Base-by-base conservation (phyloP, 148 eudicot species). In the Rhododendron mucronatum region DNA sequence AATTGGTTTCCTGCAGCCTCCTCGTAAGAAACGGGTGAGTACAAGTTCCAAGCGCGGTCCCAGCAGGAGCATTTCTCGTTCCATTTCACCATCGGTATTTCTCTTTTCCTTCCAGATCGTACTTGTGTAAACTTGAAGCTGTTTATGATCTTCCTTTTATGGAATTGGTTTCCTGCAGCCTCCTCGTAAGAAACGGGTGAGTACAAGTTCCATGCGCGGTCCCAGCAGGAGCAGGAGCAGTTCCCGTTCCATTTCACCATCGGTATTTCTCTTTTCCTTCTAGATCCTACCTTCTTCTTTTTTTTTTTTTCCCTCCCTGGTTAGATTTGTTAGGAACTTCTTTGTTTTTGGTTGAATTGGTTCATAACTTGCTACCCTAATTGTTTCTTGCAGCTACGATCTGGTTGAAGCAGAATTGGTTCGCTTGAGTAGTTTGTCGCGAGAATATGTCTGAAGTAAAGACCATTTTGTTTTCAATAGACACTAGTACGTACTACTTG, bases 401-500 rank as follows among this genome's bases (percentile, higher is more conserved):
- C 92, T 69, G 88, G 88, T 41, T 87, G 91, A 87, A 89, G 91
- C 83, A 82, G 75, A 65, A 71, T 92, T 91, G 35, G 83, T 86
- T 21, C 41, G 48, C 75, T 88, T 89, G 2, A 78, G 83, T 30
- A 91, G 88, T 77, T 86, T 81, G 39, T 80, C 78, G 39, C 80
- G 79, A 87, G 51, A 44, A 18, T 53, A 55, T 20, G 26, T 21
- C 12, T 47, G 0, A 47, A 28, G 15, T 20, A 12, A n/a, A n/a
- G 30, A 7, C 33, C n/a, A 2, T 59, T 65, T 9, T 59, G 71
- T 35, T 71, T 45, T 7, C 20, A 4, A 15, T 48, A 33, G 33
- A 48, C 74, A 30, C 85, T 8, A 65, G 41, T 47, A 10, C 11
- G 41, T 47, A 47, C 11, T 73, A 18, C 47, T 45, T 67, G 6